These are phyloP conservation scores for Malus fusca DNA, from an alignment of 306 rosid species.

Conservation along the genomic window DNA sequence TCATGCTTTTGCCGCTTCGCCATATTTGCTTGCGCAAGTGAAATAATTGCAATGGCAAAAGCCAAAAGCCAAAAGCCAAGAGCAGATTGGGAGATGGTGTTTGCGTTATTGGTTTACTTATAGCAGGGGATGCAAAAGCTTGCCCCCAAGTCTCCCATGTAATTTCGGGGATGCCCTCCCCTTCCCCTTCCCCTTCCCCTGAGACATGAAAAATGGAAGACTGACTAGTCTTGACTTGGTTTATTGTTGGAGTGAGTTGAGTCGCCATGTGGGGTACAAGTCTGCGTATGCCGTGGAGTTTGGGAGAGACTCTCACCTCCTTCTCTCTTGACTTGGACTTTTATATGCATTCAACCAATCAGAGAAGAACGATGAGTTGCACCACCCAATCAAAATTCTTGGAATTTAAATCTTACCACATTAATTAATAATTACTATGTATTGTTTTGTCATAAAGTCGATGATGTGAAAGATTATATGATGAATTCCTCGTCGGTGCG, in stretches of 20 bases:
- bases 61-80: neutral
- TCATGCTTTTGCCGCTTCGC: neutral
- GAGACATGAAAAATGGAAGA: neutral
- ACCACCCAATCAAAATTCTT: conserved; percentile 15
- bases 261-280: neutral
- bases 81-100: neutral
- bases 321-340: neutral
- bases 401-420: neutral
- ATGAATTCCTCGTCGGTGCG: too few species aligned
- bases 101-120: conserved; percentile 9
- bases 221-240: neutral
- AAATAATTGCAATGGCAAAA: neutral
- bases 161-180: conserved; percentile 33
- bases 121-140: conserved; percentile 3
- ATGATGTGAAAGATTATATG: too few species aligned
- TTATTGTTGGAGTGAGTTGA: neutral
- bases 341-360: conserved; percentile 4
- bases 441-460: too few species aligned
- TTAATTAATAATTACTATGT: too few species aligned
- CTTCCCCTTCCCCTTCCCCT: neutral
- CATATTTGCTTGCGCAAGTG: conserved; percentile 21
- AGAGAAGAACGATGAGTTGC: conserved; percentile 9
- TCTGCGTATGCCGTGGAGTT: neutral
- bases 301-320: neutral
- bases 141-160: conserved; percentile 1